Evolutionary conservation across 345 rosid species (phyloP), one percentile per base, ranked within the genome.

Genomic region (Eucalyptus cloeziana): DNA sequence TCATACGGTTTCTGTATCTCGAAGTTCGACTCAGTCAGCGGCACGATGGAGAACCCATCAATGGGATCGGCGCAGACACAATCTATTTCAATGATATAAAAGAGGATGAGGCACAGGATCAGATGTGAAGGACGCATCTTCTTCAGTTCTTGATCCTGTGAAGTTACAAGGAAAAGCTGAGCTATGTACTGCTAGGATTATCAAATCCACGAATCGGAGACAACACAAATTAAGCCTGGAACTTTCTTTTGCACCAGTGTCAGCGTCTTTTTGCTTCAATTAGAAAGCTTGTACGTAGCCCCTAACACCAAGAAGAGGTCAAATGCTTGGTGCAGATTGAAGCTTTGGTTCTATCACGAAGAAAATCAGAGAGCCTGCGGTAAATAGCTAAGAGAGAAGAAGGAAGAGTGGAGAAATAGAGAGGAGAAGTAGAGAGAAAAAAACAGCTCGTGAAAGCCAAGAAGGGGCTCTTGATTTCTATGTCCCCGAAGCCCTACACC

Each of bases 1-100:
- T 91, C 80, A 17, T 91, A 93, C 4, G 95, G 95, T 89, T 80
- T 89, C 90, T 93, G 92, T 49, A 92, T 22, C 40, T 88, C 56
- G 8, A 93, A 87, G 81, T 91, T 92, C 60, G 67, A 79, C 49
- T 85, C 85, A 25, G 91, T 91, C 49, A 92, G 16, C 58, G 83
- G 87, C 60, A 92, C 88, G 1, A 31, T n/a, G 8, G 88, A 16
- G 91, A 92, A 93, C 52, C 92, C 94, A 47, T 88, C 79, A 1
- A 88, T 91, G 47, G 94, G 95, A 87, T 93, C 92, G 13, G 86
- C 90, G 5, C 67, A 76, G 83, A 76, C 8, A 37, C 13, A 5
- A 71, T 3, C 83, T 37, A 76, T 10, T 37, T 37, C 83, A 10
- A 10, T 21, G 27, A 5, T 22, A 5, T 37, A 5, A 25, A 24